phyloP scores from a whole-genome alignment of 1,284 basidiomycete species.

The Rhodotorula sp. region DNA sequence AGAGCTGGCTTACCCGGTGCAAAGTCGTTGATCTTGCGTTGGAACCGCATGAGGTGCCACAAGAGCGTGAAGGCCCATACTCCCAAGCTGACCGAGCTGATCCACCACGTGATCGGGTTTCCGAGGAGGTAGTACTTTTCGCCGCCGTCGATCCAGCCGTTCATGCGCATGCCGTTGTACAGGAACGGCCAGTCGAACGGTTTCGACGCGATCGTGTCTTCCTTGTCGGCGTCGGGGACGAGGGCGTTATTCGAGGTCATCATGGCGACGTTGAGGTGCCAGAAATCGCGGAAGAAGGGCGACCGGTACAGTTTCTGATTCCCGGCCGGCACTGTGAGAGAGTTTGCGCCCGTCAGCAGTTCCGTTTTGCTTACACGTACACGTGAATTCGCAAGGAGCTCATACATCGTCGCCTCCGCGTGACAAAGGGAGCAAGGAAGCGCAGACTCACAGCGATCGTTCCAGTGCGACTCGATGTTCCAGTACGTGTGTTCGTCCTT shows the following conservation, averaged over 20 bases:
- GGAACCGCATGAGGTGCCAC: conserved; percentile 76
- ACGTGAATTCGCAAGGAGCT: no score
- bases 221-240: conserved; percentile 94
- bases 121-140: conserved; percentile 93
- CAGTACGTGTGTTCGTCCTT: conserved; percentile 86
- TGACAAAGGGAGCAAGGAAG: not conserved
- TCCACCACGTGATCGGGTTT: conserved; percentile 92
- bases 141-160: conserved; percentile 85
- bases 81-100: conserved; percentile 66
- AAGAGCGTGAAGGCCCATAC: conserved; percentile 58
- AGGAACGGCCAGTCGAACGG: conserved; percentile 94
- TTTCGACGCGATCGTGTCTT: conserved; percentile 89
- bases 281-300: conserved; percentile 93
- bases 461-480: conserved; percentile 98
- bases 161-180: conserved; percentile 87
- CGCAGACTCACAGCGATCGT: conserved; percentile 70
- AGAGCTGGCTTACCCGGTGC: no score
- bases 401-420: no score
- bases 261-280: conserved; percentile 99
- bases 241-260: conserved; percentile 99
- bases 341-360: not conserved
- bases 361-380: no score
- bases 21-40: conserved; percentile 88
- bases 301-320: conserved; percentile 80
- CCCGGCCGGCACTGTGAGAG: conserved; percentile 68